phyloP scores from a whole-genome alignment of 2,329 filamentous ascomycete genomes.

The Albophoma yamanashiensis region DNA sequence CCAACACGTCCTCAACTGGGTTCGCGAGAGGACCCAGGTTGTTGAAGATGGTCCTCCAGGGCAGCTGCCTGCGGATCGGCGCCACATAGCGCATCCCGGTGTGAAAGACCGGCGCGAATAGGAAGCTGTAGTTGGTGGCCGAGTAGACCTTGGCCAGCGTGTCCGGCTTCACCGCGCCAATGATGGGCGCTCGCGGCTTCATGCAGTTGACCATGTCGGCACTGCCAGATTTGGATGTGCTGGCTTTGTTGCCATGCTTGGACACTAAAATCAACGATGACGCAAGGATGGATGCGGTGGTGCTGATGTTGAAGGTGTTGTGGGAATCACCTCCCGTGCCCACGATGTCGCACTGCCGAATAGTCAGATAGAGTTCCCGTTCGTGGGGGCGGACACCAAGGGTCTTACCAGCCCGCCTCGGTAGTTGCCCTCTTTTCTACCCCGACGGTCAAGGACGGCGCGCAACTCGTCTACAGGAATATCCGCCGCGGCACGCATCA shows the following conservation, averaged over 20 bases:
- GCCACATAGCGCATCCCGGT: slow-evolving; percentile 88
- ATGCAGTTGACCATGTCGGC: slow-evolving; percentile 81
- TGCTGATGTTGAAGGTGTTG: slow-evolving; percentile 97
- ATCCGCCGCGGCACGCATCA: slow-evolving; percentile 68
- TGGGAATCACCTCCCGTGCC: slow-evolving; percentile 94
- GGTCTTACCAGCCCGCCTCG: slow-evolving; percentile 66
- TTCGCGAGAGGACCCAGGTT: slow-evolving; percentile 87
- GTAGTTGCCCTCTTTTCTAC: slow-evolving; percentile 62
- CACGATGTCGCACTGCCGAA: slow-evolving; percentile 70
- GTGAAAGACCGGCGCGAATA: slow-evolving; percentile 94
- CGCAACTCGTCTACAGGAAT: slow-evolving; percentile 56
- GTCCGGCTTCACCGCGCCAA: slow-evolving; percentile 61
- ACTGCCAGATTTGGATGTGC: slow-evolving; percentile 90
- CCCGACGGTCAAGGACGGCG: slow-evolving; percentile 47
- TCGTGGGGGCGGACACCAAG: background rate
- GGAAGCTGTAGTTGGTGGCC: slow-evolving; percentile 81
- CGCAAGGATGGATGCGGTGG: slow-evolving; percentile 84
- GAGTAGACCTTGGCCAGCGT: slow-evolving; percentile 66
- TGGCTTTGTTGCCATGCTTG: slow-evolving; percentile 94
- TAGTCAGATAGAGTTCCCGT: background rate
- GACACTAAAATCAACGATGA: slow-evolving; percentile 76
- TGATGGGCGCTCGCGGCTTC: slow-evolving; percentile 58
- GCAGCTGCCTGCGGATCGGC: slow-evolving; percentile 74
- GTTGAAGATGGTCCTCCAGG: slow-evolving; percentile 96
- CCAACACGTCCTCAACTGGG: slow-evolving; percentile 72